Percentiles rank a stretch among this genome's conserved stretches.
Evolutionary conservation across 2,329 filamentous ascomycete genomes (phyloP).

Genomic region (Colletotrichum tofieldiae): DNA sequence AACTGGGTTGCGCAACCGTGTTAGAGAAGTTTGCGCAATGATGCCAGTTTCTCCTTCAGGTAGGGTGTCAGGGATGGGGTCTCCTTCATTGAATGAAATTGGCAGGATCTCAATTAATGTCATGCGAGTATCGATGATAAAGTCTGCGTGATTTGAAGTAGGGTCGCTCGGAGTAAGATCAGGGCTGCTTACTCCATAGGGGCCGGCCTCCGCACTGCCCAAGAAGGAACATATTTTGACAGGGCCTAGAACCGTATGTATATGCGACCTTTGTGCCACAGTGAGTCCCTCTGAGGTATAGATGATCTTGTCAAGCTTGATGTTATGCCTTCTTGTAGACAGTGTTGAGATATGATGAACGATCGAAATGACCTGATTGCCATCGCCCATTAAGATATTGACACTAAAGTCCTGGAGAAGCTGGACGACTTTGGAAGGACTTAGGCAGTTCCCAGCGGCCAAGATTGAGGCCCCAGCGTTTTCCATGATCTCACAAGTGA

Average conservation of each 20-base stretch:
- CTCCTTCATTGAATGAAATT: constrained; percentile 35
- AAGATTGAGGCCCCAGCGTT: constrained; percentile 59
- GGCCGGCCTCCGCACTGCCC: constrained; percentile 61
- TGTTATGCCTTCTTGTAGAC: constrained; percentile 35
- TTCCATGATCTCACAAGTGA: constrained; percentile 58
- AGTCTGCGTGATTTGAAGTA: constrained; percentile 48
- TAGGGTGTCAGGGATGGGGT: constrained; percentile 36
- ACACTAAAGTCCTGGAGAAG: constrained; percentile 51
- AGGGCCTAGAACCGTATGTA: constrained; percentile 50
- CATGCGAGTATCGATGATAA: constrained; percentile 56
- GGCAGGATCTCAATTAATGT: constrained; percentile 57
- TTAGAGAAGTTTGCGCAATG: constrained; percentile 59
- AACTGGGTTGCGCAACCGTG: constrained; percentile 59
- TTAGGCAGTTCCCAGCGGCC: constrained; percentile 52
- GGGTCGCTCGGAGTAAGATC: constrained; percentile 47
- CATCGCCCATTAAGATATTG: constrained; percentile 58
- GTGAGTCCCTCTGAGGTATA: constrained; percentile 62
- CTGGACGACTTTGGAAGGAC: constrained; percentile 46
- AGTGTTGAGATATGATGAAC: constrained; percentile 54
- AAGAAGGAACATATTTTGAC: constrained; percentile 58
- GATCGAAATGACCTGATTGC: constrained; percentile 56
- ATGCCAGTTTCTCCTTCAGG: constrained; percentile 54
- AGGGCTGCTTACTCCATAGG: constrained; percentile 54
- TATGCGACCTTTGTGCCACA: constrained; percentile 50
- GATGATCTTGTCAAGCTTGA: constrained; percentile 58